A percentile compares a stretch with the other conserved stretches of the same genome.
These are phyloP conservation scores for Pyrenochaeta sp. DNA, from an alignment of 2,329 filamentous ascomycete genomes.

Conservation along the genomic window DNA sequence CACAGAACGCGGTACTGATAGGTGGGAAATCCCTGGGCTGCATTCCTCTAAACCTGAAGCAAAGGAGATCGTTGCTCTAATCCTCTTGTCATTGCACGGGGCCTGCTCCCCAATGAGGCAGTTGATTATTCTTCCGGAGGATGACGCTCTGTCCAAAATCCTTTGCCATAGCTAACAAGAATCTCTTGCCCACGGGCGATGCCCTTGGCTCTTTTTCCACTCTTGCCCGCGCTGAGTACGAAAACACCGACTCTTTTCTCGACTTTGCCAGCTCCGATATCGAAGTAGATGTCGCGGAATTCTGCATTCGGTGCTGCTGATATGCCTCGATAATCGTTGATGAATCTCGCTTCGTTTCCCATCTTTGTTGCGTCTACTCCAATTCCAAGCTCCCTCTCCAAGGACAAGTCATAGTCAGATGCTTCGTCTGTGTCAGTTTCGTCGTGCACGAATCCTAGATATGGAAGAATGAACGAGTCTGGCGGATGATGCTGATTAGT, in stretches of 20 bases:
- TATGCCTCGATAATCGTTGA: constrained; percentile 63
- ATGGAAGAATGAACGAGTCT: constrained; percentile 57
- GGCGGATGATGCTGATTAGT: constrained; percentile 55
- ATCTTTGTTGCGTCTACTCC: constrained; percentile 57
- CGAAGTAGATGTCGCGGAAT: constrained; percentile 52
- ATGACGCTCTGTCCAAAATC: constrained; percentile 55
- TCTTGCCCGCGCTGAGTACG: constrained; percentile 58
- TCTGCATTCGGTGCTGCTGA: constrained; percentile 51
- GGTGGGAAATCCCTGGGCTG: too few relatives aligned
- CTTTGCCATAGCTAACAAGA: constrained; percentile 62
- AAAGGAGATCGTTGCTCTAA: too few relatives aligned
- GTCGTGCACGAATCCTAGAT: constrained; percentile 58
- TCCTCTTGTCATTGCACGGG: too few relatives aligned
- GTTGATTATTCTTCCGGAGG: constrained; percentile 9
- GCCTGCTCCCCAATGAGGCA: too few relatives aligned
- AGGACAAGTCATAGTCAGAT: constrained; percentile 60
- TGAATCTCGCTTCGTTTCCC: constrained; percentile 61
- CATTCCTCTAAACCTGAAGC: too few relatives aligned
- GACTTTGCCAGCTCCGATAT: constrained; percentile 46
- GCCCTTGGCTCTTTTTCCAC: constrained; percentile 55
- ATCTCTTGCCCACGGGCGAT: constrained; percentile 60
- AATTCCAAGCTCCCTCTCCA: constrained; percentile 58
- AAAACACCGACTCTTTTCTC: constrained; percentile 61
- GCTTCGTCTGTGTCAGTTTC: constrained; percentile 50
- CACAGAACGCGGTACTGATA: too few relatives aligned